Evolutionary conservation across 75 land plant genomes (phyloP).

Genomic region (Isoetes taiwanensis): DNA sequence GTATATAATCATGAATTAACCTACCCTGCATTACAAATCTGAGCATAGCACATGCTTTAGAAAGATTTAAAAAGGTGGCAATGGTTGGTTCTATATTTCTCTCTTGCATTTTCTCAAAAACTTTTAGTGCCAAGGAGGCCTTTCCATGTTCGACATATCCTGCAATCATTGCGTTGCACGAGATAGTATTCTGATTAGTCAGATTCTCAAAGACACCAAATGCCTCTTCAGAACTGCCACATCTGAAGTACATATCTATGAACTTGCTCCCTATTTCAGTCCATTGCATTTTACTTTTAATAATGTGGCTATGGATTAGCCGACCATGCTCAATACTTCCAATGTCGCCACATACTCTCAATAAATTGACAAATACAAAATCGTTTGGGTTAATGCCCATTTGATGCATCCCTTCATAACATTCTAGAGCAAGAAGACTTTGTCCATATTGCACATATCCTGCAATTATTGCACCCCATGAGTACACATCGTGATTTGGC

Average conservation of each 20-base stretch:
- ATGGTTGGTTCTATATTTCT: not conserved
- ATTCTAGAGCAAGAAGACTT: not conserved
- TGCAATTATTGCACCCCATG: not conserved
- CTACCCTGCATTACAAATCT: not conserved
- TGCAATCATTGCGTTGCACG: conserved; percentile 46
- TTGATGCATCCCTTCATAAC: not conserved
- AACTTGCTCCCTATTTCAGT: conserved; percentile 22
- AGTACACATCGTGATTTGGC: not conserved
- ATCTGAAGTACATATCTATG: conserved; percentile 32
- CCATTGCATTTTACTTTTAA: not conserved
- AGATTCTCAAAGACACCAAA: conserved; percentile 22
- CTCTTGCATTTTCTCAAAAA: conserved; percentile 21
- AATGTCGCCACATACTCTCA: not conserved
- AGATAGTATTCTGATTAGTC: conserved; percentile 12
- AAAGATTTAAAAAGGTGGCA: conserved; percentile 30
- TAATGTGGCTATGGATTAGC: not conserved
- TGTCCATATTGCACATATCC: not conserved
- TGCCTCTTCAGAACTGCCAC: conserved; percentile 11
- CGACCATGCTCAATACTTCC: not conserved
- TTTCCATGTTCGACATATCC: conserved; percentile 28
- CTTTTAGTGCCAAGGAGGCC: conserved; percentile 23
- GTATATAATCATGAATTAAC: conserved; percentile 4
- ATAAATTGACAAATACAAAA: not conserved
- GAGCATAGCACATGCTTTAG: conserved; percentile 27
- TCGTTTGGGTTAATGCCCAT: not conserved